Percentiles rank a stretch among this genome's conserved stretches.
Evolutionary conservation across 2,329 filamentous ascomycete species (phyloP).

Genomic region (Xylaria sp.): DNA sequence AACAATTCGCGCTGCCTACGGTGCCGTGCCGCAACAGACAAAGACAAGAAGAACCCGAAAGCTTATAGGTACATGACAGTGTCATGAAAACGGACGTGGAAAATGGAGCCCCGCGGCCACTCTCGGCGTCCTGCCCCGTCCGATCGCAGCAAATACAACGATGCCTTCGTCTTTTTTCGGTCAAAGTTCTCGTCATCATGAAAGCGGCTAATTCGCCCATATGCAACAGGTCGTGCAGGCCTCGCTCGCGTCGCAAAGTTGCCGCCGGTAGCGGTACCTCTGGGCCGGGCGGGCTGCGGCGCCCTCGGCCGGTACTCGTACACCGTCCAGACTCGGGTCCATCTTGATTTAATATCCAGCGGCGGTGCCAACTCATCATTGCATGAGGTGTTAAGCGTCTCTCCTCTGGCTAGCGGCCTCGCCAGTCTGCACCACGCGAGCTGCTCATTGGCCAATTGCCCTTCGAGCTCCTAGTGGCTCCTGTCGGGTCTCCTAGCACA

Average conservation of each 20-base stretch:
- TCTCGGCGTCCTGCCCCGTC: constrained; percentile 39
- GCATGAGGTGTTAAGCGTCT: constrained; percentile 68
- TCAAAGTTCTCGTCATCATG: constrained; percentile 46
- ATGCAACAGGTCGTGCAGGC: constrained; percentile 47
- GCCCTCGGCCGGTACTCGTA: constrained; percentile 47
- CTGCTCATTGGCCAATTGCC: constrained; percentile 46
- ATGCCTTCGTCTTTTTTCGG: constrained; percentile 43
- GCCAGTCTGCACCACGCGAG: constrained; percentile 47
- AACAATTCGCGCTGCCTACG: constrained; percentile 13
- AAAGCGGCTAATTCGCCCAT: constrained; percentile 45
- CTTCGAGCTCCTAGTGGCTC: constrained; percentile 47
- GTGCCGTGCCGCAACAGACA: background rate
- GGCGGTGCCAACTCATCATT: constrained; percentile 82
- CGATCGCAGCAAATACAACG: constrained; percentile 43
- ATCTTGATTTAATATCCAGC: constrained; percentile 67
- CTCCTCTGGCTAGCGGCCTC: constrained; percentile 57
- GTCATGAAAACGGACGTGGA: constrained; percentile 28
- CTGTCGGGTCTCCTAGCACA: constrained; percentile 49
- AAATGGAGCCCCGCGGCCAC: constrained; percentile 29
- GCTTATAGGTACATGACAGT: constrained; percentile 10
- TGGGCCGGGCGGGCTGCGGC: constrained; percentile 36
- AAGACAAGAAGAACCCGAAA: constrained; percentile 11
- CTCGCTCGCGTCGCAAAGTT: constrained; percentile 42
- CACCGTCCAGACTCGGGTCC: constrained; percentile 53
- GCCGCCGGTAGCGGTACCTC: constrained; percentile 48